Conservation (phyloP, 1,139 yeast species). For the Scheffersomyces illinoinensis region DNA sequence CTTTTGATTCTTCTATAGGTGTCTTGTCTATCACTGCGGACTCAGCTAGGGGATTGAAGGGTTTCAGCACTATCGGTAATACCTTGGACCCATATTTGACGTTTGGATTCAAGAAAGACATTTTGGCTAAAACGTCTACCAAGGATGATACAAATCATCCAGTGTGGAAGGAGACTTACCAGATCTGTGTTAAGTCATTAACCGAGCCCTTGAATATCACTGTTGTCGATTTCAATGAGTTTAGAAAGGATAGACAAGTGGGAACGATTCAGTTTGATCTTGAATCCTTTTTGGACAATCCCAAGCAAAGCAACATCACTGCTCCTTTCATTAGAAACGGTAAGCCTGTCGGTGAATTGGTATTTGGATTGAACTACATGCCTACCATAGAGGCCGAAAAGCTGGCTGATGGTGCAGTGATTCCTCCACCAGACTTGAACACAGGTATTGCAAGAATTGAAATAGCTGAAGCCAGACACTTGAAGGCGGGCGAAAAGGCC, state of each 20-base stretch:
- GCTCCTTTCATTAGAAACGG: conserved; percentile 74
- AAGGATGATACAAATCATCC: conserved; percentile 70
- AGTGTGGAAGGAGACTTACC: conserved; percentile 78
- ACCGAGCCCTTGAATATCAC: conserved; percentile 78
- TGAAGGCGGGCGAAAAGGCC: conserved; percentile 39
- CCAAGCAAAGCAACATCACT: conserved; percentile 51
- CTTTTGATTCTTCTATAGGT: conserved; percentile 81
- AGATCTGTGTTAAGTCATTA: conserved; percentile 69
- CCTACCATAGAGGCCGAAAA: conserved; percentile 77
- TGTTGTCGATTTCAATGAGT: conserved; percentile 72
- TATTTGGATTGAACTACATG: conserved; percentile 70
- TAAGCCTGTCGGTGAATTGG: conserved; percentile 74
- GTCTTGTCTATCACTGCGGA: conserved; percentile 70
- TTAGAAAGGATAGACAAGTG: conserved; percentile 75
- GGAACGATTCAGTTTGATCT: conserved; percentile 80
- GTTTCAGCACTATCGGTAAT: conserved; percentile 68
- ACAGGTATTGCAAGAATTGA: conserved; percentile 81
- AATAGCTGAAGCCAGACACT: conserved; percentile 53
- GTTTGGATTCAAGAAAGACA: conserved; percentile 59
- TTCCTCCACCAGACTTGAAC: conserved; percentile 88
- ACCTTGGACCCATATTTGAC: conserved; percentile 88
- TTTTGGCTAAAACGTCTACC: conserved; percentile 65
- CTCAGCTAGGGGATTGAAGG: conserved; percentile 67
- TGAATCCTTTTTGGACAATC: conserved; percentile 60
- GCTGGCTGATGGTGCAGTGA: conserved; percentile 81